Base-by-base conservation (phyloP, 805 yeast genomes). In the Limtongia smithiae region DNA sequence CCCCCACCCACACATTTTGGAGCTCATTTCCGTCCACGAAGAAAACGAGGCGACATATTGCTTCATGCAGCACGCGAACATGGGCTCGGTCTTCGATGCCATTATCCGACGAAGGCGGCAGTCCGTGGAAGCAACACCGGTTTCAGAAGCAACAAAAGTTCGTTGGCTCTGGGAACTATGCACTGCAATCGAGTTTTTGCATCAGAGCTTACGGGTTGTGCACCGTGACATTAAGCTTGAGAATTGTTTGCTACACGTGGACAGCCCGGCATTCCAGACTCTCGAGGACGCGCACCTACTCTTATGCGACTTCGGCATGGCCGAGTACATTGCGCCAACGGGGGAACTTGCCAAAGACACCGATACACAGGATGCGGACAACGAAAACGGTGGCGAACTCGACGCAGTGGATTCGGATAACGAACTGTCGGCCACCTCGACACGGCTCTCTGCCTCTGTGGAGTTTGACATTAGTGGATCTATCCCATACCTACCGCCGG, bases 231-330 rank as follows among this genome's bases (percentile, higher is more conserved):
- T 87, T 40, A 87, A 87, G 67, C 71, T 87, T 37, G 96, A 87
- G 60, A 87, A 87, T 62, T 85, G 91, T 53, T 68, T 87, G 37
- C 65, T 86, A 24, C 81, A 81, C 53, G 68, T 71, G 18, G 57
- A 59, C 40, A 55, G 56, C 4, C 43, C 24, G 12, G 32, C 39
- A 5, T 17, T 22, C 18, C 40, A 48, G 27, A 14, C 37, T 9
- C 17, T 51, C 20, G 6, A 12, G 2, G 40, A 43, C 22, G 53
- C 58, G 5, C 18, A 31, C 8, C 71, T 86, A 54, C 63, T 83
- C 22, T 64, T 90, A 5, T 86, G 96, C 68, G 97, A 90, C 67
- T 90, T 90, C 69, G 97, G 97, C 4, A 86, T 90, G 94, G 72
- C 80, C 41, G 69, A 71, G 33, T 64, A 59, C 43, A 17, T 14